Conservation (phyloP, 2,329 filamentous ascomycete species). For the Aspergillaceae sp. region DNA sequence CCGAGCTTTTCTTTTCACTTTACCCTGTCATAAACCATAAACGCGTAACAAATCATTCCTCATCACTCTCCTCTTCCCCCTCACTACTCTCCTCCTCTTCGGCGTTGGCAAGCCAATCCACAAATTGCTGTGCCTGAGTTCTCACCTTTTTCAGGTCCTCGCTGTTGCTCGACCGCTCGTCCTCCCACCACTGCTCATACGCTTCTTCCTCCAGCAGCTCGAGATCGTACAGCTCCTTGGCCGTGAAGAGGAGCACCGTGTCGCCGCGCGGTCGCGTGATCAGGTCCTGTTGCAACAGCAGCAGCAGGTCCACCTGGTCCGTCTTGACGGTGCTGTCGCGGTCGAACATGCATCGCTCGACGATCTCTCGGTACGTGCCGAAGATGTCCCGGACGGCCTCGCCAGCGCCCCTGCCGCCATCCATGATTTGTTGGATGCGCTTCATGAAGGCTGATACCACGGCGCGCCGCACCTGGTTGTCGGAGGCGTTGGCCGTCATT, state of each 20-base stretch:
- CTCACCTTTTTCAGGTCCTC: slow-evolving; percentile 63
- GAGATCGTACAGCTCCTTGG: slow-evolving; percentile 75
- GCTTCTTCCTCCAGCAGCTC: slow-evolving; percentile 86
- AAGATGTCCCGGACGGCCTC: slow-evolving; percentile 59
- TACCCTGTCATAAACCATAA: too few species aligned
- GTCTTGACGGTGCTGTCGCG: slow-evolving; percentile 43
- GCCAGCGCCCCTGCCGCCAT: slow-evolving; percentile 47
- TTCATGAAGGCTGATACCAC: slow-evolving; percentile 79
- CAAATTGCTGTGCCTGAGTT: slow-evolving; percentile 65
- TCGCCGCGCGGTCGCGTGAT: slow-evolving; percentile 56
- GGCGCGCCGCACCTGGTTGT: slow-evolving; percentile 77
- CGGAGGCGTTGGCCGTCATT: slow-evolving; percentile 82
- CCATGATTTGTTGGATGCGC: slow-evolving; percentile 63
- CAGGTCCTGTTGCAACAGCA: slow-evolving; percentile 74
- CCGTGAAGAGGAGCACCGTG: slow-evolving; percentile 62
- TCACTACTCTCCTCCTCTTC: slow-evolving; percentile 61
- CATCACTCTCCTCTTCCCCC: slow-evolving; percentile 49
- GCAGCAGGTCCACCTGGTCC: slow-evolving; percentile 78
- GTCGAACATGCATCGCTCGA: slow-evolving; percentile 53
- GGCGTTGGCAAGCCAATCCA: slow-evolving; percentile 76
- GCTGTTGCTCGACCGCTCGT: slow-evolving; percentile 58
- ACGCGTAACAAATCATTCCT: slow-evolving; percentile 11
- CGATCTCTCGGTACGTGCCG: slow-evolving; percentile 53
- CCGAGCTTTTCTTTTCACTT: too few species aligned
- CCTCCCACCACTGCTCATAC: slow-evolving; percentile 80